A percentile compares a stretch with the other conserved stretches of the same genome.
phyloP scores from a whole-genome alignment of 768 basidiomycete species.

The Mycena epipterygia region DNA sequence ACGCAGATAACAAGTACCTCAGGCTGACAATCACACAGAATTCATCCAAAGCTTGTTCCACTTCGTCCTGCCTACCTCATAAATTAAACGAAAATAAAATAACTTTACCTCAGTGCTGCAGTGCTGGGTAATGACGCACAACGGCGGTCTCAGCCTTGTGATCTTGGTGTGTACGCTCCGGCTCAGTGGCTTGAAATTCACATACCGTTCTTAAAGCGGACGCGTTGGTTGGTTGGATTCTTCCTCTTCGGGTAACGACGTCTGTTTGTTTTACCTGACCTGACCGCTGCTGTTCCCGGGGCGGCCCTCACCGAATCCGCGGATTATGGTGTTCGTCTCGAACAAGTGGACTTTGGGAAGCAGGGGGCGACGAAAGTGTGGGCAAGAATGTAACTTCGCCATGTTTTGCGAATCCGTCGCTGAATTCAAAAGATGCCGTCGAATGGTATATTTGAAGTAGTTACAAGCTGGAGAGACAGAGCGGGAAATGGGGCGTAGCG shows the following conservation, averaged over 20 bases:
- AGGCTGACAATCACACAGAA: slow-evolving; percentile 29
- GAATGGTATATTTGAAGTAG: too few relatives aligned
- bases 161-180: slow-evolving; percentile 1
- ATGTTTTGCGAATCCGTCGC: too few relatives aligned
- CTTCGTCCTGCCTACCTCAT: slow-evolving; percentile 23
- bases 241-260: slow-evolving; percentile 23
- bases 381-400: background rate
- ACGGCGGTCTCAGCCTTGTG: slow-evolving; percentile 30
- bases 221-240: slow-evolving; percentile 32
- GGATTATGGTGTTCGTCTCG: slow-evolving; percentile 23
- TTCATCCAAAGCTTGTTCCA: slow-evolving; percentile 30
- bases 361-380: background rate
- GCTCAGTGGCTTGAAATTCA: background rate
- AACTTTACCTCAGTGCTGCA: too few relatives aligned
- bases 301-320: slow-evolving; percentile 10
- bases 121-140: slow-evolving; percentile 35
- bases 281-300: slow-evolving; percentile 9
- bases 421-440: too few relatives aligned
- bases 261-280: background rate
- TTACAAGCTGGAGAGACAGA: too few relatives aligned
- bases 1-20: background rate
- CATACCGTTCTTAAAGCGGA: background rate
- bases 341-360: slow-evolving; percentile 5
- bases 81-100: too few relatives aligned
- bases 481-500: too few relatives aligned